Evolutionary conservation across 169 alveolate genomes (phyloP).

Genomic region (Condylostoma magnum): DNA sequence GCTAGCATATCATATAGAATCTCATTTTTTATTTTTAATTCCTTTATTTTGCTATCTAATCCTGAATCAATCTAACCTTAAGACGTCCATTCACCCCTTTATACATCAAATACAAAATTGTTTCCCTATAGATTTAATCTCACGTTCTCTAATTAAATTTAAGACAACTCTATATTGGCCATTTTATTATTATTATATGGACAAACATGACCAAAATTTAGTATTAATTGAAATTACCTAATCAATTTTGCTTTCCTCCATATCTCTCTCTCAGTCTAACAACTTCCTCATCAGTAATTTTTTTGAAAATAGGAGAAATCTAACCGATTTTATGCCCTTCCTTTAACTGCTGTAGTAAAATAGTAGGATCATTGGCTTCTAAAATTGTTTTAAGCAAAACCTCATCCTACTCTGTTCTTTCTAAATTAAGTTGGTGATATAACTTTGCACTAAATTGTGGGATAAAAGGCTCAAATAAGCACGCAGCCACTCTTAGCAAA

Average conservation of each 20-base stretch:
- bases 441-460: conserved; percentile 84
- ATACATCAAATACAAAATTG: too few relatives aligned
- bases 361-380: neutral
- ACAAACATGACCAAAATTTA: too few relatives aligned
- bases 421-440: conserved; percentile 58
- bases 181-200: too few relatives aligned
- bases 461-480: conserved; percentile 78
- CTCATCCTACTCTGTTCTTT: conserved; percentile 62
- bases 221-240: neutral
- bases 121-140: too few relatives aligned
- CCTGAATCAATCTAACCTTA: too few relatives aligned
- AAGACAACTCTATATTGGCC: too few relatives aligned
- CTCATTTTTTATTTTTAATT: too few relatives aligned
- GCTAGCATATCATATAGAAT: too few relatives aligned
- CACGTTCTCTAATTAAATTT: too few relatives aligned
- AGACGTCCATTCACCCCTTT: too few relatives aligned
- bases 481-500: conserved; percentile 56
- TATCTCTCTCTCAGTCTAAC: neutral
- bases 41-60: too few relatives aligned
- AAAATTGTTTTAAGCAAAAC: conserved; percentile 29
- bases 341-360: neutral
- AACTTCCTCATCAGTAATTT: neutral
- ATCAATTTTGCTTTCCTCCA: conserved; percentile 7
- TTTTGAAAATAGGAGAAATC: neutral
- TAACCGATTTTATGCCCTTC: neutral